A percentile compares a stretch with the other conserved stretches of the same genome.
Conservation (phyloP, 768 basidiomycete genomes). For the Lentinula edodes region DNA sequence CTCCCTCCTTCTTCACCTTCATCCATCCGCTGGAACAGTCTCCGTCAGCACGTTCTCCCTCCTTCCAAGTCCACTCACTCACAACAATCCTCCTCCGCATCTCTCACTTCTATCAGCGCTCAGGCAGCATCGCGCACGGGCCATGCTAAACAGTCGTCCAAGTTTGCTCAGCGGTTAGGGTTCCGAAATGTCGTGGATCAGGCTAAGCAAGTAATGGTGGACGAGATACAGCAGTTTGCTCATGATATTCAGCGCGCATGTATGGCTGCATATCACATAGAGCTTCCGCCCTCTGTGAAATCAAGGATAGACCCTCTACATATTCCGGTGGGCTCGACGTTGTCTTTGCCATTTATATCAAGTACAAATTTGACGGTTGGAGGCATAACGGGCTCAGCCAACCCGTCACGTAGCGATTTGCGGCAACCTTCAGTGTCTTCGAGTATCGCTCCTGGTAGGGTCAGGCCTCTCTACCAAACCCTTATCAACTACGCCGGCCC, state of each 20-base stretch:
- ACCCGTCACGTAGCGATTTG: slow-evolving; percentile 27
- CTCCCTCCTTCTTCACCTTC: slow-evolving; percentile 33
- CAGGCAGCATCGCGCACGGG: slow-evolving; percentile 16
- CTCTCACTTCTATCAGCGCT: slow-evolving; percentile 17
- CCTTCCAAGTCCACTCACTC: slow-evolving; percentile 13
- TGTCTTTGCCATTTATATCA: slow-evolving; percentile 38
- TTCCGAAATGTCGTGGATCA: slow-evolving; percentile 65
- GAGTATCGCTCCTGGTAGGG: slow-evolving; percentile 28
- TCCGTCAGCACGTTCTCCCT: slow-evolving; percentile 50
- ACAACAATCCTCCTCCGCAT: slow-evolving; percentile 20
- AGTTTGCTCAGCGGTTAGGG: slow-evolving; percentile 43
- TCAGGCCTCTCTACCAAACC: slow-evolving; percentile 39
- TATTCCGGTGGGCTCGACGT: slow-evolving; percentile 22
- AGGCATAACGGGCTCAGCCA: slow-evolving; percentile 11
- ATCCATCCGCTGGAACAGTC: slow-evolving; percentile 42
- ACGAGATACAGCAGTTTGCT: slow-evolving; percentile 45
- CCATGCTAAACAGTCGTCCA: slow-evolving; percentile 25
- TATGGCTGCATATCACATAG: slow-evolving; percentile 44
- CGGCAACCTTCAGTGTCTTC: slow-evolving; percentile 41
- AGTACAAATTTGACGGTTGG: slow-evolving; percentile 23
- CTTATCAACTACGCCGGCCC: slow-evolving; percentile 40
- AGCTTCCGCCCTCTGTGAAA: slow-evolving; percentile 15
- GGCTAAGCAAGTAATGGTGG: slow-evolving; percentile 43
- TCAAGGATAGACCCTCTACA: slow-evolving; percentile 19
- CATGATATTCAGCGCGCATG: slow-evolving; percentile 55